These are phyloP conservation scores for Tulasnella sp. DNA, from an alignment of 768 basidiomycete species.

Conservation along the genomic window DNA sequence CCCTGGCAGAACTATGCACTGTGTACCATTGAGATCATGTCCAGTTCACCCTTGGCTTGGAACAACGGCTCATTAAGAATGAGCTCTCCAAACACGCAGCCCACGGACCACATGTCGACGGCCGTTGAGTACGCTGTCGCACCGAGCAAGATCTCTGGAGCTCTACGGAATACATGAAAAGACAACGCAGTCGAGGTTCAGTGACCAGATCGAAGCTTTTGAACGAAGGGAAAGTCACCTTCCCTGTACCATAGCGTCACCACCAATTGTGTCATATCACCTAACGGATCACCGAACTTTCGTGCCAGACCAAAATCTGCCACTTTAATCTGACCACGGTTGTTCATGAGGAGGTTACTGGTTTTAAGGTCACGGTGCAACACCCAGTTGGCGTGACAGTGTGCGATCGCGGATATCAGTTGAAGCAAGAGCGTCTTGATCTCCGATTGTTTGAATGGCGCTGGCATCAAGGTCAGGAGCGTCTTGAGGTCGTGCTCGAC, in stretches of 20 bases:
- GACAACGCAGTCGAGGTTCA: conserved; percentile 13
- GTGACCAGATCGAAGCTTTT: not conserved
- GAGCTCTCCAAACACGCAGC: conserved; percentile 96
- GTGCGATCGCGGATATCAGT: conserved; percentile 81
- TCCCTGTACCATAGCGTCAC: conserved; percentile 99
- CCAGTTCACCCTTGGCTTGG: conserved; percentile 91
- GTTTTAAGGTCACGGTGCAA: conserved; percentile 96
- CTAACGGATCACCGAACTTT: conserved; percentile 90
- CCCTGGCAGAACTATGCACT: not conserved
- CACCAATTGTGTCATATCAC: conserved; percentile 96
- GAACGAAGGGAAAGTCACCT: conserved; percentile 20
- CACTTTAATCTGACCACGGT: conserved; percentile 95
- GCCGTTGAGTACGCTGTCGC: conserved; percentile 90
- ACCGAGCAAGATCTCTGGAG: conserved; percentile 91
- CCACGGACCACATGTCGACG: conserved; percentile 97
- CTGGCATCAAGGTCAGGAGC: conserved; percentile 86
- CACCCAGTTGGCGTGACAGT: conserved; percentile 96
- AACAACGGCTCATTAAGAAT: conserved; percentile 94
- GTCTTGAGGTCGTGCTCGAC: conserved; percentile 99
- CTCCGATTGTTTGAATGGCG: conserved; percentile 93
- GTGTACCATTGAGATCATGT: conserved; percentile 67
- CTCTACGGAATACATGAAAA: conserved; percentile 37
- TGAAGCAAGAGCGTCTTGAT: conserved; percentile 96
- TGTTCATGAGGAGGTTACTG: conserved; percentile 97
- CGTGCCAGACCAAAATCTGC: conserved; percentile 96